Evolutionary conservation across 1,284 basidiomycete species (phyloP).

Genomic region (Spongiforma sp.): DNA sequence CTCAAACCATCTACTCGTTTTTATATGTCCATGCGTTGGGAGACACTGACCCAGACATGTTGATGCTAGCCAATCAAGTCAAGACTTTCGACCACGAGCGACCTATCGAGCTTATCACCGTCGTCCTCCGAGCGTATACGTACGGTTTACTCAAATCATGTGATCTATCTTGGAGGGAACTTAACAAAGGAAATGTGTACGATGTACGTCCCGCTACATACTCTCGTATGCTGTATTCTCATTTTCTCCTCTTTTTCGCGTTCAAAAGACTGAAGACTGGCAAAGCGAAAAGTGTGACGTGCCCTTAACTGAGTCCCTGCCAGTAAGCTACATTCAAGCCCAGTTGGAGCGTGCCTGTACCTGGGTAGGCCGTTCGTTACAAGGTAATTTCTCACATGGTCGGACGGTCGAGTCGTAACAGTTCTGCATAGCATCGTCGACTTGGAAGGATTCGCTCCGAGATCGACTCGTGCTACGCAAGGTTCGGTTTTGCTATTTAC

Average conservation of each 20-base stretch:
- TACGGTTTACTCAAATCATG: conserved; percentile 83
- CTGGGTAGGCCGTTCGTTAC: conserved; percentile 52
- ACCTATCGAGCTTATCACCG: conserved; percentile 63
- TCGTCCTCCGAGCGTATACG: conserved; percentile 75
- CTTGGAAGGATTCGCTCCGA: conserved; percentile 55
- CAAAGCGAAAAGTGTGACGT: conserved; percentile 87
- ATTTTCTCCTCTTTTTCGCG: conserved; percentile 15
- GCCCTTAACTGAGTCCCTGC: conserved; percentile 72
- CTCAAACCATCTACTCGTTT: conserved; percentile 86
- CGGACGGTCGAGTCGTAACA: too few species aligned
- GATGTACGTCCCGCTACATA: conserved; percentile 63
- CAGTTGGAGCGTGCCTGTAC: conserved; percentile 64
- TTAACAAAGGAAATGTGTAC: conserved; percentile 71
- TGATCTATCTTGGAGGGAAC: conserved; percentile 82
- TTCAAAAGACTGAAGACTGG: conserved; percentile 82
- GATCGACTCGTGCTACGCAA: conserved; percentile 63
- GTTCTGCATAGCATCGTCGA: conserved; percentile 40
- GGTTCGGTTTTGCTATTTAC: too few species aligned
- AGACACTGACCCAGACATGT: conserved; percentile 64
- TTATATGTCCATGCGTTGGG: conserved; percentile 77
- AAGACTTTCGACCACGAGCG: conserved; percentile 37
- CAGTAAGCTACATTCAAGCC: conserved; percentile 61
- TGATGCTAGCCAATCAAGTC: conserved; percentile 41
- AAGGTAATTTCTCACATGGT: conserved; percentile 39
- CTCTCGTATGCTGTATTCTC: conserved; percentile 15